Percentiles rank a stretch among this genome's conserved stretches.
These are phyloP conservation scores for Athelia sp. DNA, from an alignment of 1,284 basidiomycete genomes.

Conservation along the genomic window DNA sequence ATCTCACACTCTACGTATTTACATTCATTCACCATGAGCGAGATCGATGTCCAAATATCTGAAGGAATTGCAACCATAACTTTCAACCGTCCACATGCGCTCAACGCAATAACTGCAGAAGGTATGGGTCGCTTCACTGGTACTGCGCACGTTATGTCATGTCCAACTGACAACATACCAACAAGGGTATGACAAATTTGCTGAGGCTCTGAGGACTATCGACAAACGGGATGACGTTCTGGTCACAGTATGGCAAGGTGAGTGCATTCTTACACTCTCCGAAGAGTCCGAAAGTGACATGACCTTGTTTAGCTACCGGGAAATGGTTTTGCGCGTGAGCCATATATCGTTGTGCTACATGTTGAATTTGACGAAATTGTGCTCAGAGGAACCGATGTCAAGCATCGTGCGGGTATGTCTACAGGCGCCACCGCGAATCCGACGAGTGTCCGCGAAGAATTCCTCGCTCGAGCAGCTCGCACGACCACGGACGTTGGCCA, in stretches of 20 bases:
- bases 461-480: constrained; percentile 36
- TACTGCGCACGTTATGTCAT: background rate
- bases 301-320: constrained; percentile 43
- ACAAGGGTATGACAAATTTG: constrained; percentile 59
- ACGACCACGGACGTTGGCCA: constrained; percentile 57
- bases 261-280: constrained; percentile 10
- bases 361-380: background rate
- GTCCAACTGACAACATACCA: background rate
- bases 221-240: constrained; percentile 59
- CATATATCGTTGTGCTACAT: constrained; percentile 1
- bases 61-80: constrained; percentile 66
- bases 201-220: constrained; percentile 50
- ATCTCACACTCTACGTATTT: no score
- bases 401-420: constrained; percentile 16
- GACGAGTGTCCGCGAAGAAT: constrained; percentile 27
- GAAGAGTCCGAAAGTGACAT: background rate
- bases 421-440: constrained; percentile 23
- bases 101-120: constrained; percentile 57
- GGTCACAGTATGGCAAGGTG: constrained; percentile 65
- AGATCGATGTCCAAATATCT: constrained; percentile 42
- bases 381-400: constrained; percentile 52
- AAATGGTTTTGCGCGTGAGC: constrained; percentile 71
- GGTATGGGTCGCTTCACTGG: constrained; percentile 43
- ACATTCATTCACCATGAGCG: constrained; percentile 25
- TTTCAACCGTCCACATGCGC: constrained; percentile 49